phyloP scores from a whole-genome alignment of 2,329 filamentous ascomycete genomes.

The Dactylella cylindrospora region DNA sequence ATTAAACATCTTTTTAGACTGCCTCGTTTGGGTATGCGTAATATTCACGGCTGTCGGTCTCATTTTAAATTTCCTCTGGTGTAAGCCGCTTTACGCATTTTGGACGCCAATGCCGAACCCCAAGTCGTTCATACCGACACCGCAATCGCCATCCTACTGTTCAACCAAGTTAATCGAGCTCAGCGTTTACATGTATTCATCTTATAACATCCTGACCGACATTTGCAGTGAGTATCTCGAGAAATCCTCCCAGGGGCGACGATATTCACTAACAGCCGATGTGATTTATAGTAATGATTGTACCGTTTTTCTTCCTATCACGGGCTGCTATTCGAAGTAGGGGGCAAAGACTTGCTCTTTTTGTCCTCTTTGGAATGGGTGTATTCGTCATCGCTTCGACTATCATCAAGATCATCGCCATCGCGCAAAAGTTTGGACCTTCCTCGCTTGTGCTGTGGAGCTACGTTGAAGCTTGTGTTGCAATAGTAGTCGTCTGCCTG shows the following conservation, averaged over 20 bases:
- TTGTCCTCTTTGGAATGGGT: slow-evolving; percentile 21
- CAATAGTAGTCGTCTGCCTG: slow-evolving; percentile 30
- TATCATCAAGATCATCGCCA: slow-evolving; percentile 25
- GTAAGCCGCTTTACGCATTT: slow-evolving; percentile 35
- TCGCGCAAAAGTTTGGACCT: slow-evolving; percentile 29
- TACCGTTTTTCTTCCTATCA: slow-evolving; percentile 32
- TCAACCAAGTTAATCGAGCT: slow-evolving; percentile 12
- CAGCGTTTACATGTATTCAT: slow-evolving; percentile 37
- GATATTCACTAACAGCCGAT: background rate
- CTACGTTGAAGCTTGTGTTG: slow-evolving; percentile 30
- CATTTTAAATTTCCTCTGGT: slow-evolving; percentile 37
- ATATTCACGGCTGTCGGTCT: slow-evolving; percentile 21
- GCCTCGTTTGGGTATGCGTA: slow-evolving; percentile 20
- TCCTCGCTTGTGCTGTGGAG: slow-evolving; percentile 32
- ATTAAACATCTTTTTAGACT: slow-evolving; percentile 11
- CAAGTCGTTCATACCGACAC: slow-evolving; percentile 8
- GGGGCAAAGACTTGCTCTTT: slow-evolving; percentile 18
- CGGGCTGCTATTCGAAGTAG: slow-evolving; percentile 11
- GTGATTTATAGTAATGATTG: slow-evolving; percentile 24
- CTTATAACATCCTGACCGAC: slow-evolving; percentile 36
- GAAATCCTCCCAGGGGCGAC: background rate
- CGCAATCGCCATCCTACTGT: slow-evolving; percentile 3
- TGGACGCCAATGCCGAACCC: slow-evolving; percentile 37
- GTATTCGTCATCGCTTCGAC: slow-evolving; percentile 28
- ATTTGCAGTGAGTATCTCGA: slow-evolving; percentile 21